phyloP scores from a whole-genome alignment of 768 basidiomycete genomes.

The Cystobasidium tubakii region DNA sequence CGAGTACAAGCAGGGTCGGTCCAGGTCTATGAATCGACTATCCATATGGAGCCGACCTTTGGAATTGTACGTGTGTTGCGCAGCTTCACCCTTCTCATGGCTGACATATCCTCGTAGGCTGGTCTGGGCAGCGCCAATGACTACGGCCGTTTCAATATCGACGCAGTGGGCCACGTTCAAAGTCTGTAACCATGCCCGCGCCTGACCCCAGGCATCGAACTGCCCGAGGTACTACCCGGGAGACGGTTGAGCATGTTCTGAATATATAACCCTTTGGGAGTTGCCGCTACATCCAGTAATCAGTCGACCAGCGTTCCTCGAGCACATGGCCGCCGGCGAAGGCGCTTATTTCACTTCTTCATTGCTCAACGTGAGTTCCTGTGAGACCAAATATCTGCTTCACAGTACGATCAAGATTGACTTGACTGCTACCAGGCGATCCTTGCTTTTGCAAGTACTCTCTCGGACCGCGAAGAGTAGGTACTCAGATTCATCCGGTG shows the following conservation, averaged over 20 bases:
- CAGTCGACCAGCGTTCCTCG: constrained; percentile 1
- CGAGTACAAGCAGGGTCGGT: too few species aligned
- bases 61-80: too few species aligned
- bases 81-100: too few species aligned
- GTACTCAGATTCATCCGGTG: not conserved
- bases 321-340: not conserved
- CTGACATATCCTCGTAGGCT: too few species aligned
- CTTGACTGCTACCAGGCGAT: not conserved
- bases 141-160: too few species aligned
- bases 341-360: not conserved
- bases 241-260: not conserved
- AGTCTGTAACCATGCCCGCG: too few species aligned
- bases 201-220: not conserved
- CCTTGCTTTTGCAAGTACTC: constrained; percentile 1
- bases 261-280: not conserved
- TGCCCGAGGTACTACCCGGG: not conserved
- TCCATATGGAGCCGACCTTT: too few species aligned
- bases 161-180: too few species aligned
- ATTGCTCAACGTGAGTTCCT: not conserved
- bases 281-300: not conserved
- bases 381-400: too few species aligned
- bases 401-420: too few species aligned
- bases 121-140: too few species aligned
- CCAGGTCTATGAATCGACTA: too few species aligned
- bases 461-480: not conserved